A percentile compares a stretch with the other conserved stretches of the same genome.
These are phyloP conservation scores for Centaurea solstitialis DNA, from an alignment of 129 eudicot species.

Conservation along the genomic window DNA sequence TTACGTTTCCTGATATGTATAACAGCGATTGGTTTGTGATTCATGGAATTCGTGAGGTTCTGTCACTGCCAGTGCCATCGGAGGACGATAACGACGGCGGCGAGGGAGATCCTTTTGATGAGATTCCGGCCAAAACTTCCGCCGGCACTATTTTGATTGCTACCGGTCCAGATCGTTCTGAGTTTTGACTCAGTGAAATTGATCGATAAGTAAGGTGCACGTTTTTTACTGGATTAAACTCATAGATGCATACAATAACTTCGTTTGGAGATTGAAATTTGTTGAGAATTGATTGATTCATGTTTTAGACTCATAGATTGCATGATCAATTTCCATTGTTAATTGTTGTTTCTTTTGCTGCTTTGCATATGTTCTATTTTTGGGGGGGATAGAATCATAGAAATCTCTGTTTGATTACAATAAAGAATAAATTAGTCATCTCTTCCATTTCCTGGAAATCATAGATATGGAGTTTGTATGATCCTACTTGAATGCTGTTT, in stretches of 20 bases:
- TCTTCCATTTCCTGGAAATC: not conserved
- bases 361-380: not conserved
- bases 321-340: not conserved
- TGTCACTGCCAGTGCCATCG: slow-evolving; percentile 26
- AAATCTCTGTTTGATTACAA: not conserved
- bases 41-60: slow-evolving; percentile 57
- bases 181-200: slow-evolving; percentile 18
- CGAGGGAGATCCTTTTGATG: slow-evolving; percentile 30
- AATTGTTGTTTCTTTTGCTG: not conserved
- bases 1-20: slow-evolving; percentile 66
- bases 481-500: not conserved
- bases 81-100: slow-evolving; percentile 23
- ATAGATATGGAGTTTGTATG: not conserved
- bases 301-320: not conserved
- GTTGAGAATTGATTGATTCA: slow-evolving; percentile 17
- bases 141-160: slow-evolving; percentile 23
- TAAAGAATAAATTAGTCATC: not conserved
- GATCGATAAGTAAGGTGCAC: not conserved
- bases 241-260: not conserved
- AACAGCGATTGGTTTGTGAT: slow-evolving; percentile 61
- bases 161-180: slow-evolving; percentile 35
- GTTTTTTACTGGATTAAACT: not conserved
- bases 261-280: not conserved
- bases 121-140: slow-evolving; percentile 4
- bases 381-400: not conserved